Evolutionary conservation across 2,329 filamentous ascomycete genomes (phyloP).

Genomic region (Nemania sp.): DNA sequence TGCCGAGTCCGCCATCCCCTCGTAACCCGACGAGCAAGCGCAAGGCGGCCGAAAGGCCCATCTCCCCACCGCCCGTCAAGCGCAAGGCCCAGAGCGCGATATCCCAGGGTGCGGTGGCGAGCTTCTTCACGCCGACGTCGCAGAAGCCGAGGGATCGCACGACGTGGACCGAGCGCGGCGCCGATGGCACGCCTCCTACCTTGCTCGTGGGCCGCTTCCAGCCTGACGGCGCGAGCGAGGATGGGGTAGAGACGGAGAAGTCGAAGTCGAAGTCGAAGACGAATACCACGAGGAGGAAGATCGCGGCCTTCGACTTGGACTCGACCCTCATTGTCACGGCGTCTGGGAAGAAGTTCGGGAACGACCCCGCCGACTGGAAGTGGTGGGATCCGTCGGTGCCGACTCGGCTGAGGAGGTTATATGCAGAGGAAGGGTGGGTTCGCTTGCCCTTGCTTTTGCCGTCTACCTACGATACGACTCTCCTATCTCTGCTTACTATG

Average conservation of each 20-base stretch:
- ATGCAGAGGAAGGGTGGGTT: constrained; percentile 66
- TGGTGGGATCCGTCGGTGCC: constrained; percentile 87
- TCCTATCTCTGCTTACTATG: too few relatives aligned
- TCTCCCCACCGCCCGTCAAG: constrained; percentile 60
- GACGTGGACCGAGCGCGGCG: constrained; percentile 70
- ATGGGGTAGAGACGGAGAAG: background rate
- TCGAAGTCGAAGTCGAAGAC: too few relatives aligned
- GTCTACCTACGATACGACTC: too few relatives aligned
- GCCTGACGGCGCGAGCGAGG: constrained; percentile 44
- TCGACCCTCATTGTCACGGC: constrained; percentile 82
- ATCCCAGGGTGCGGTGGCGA: constrained; percentile 69
- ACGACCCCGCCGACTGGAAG: constrained; percentile 80
- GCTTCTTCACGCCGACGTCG: constrained; percentile 86
- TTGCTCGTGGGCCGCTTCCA: constrained; percentile 77
- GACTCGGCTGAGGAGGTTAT: constrained; percentile 65
- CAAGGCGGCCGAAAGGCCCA: constrained; percentile 44
- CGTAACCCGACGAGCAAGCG: constrained; percentile 29
- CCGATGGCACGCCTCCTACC: constrained; percentile 54
- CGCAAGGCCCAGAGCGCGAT: constrained; percentile 57
- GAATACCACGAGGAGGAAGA: constrained; percentile 52
- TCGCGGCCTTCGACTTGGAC: constrained; percentile 79
- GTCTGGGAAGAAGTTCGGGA: constrained; percentile 79
- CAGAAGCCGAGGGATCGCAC: constrained; percentile 81
- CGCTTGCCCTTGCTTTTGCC: background rate
- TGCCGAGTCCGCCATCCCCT: constrained; percentile 26